These are phyloP conservation scores for Fusarium praegraminearum DNA, from an alignment of 2,329 filamentous ascomycete genomes.

Conservation along the genomic window DNA sequence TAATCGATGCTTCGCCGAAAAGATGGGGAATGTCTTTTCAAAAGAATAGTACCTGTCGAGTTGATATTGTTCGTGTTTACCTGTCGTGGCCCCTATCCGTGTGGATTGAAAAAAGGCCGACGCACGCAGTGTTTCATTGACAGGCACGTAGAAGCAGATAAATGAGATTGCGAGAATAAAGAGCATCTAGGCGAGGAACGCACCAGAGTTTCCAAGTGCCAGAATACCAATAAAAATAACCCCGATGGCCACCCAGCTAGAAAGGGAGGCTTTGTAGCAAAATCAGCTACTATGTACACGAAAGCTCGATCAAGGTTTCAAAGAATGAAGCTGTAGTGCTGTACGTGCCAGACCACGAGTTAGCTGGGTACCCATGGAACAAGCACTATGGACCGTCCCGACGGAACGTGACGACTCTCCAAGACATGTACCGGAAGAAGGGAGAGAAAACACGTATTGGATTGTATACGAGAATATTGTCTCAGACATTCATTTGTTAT, in stretches of 20 bases:
- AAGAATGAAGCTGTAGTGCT: conserved; percentile 12
- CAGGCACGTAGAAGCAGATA: background rate
- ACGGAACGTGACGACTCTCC: conserved; percentile 22
- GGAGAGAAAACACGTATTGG: conserved; percentile 16
- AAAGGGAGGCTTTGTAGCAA: background rate
- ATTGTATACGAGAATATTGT: conserved; percentile 4
- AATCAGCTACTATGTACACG: background rate
- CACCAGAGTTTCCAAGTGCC: background rate
- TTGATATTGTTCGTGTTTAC: background rate
- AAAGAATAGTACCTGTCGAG: background rate
- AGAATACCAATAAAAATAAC: background rate
- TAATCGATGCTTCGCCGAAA: background rate
- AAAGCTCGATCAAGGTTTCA: conserved; percentile 2
- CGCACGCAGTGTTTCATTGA: conserved; percentile 16
- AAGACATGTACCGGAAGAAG: conserved; percentile 25
- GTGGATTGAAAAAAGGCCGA: conserved; percentile 13
- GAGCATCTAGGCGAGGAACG: background rate
- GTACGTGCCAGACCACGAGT: conserved; percentile 10
- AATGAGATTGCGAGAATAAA: background rate
- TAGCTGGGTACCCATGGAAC: background rate
- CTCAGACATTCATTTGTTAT: conserved; percentile 13
- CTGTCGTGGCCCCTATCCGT: background rate
- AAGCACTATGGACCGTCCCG: conserved; percentile 31
- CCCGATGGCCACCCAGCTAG: background rate
- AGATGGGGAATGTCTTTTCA: background rate